phyloP scores from a whole-genome alignment of 148 eudicot species.

The Limonium bicolor region DNA sequence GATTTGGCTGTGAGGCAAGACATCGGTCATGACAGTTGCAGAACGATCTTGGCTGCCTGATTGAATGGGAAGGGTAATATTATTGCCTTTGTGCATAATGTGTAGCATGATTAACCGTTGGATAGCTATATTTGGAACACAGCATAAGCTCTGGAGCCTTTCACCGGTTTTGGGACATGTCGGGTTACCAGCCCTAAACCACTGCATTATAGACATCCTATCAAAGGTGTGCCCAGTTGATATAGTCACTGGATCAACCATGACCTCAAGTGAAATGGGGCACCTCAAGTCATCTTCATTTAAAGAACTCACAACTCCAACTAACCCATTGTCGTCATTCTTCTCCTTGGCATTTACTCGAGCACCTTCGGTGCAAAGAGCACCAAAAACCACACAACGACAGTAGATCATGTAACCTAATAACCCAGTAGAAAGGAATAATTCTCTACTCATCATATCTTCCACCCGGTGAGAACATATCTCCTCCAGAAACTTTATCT shows the following conservation, averaged over 20 bases:
- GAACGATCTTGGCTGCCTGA: conserved; percentile 5
- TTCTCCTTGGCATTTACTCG: neutral
- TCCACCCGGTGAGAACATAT: neutral
- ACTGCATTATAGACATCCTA: conserved; percentile 49
- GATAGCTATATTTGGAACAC: conserved; percentile 56
- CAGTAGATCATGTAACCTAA: conserved; percentile 45
- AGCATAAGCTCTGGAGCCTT: conserved; percentile 21
- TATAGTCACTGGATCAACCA: conserved; percentile 71
- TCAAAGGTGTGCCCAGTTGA: conserved; percentile 79
- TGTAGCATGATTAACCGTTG: conserved; percentile 34
- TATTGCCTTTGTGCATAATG: conserved; percentile 28
- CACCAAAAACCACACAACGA: conserved; percentile 35
- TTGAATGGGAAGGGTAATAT: conserved; percentile 12
- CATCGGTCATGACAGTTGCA: conserved; percentile 8
- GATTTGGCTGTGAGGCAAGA: conserved; percentile 15
- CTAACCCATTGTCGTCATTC: neutral
- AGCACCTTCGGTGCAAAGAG: conserved; percentile 5
- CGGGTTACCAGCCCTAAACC: conserved; percentile 55
- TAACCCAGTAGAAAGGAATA: conserved; percentile 13
- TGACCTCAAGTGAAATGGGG: conserved; percentile 76
- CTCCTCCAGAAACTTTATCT: conserved; percentile 55
- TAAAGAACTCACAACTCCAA: conserved; percentile 8
- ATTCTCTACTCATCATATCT: conserved; percentile 10
- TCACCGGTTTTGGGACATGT: conserved; percentile 76
- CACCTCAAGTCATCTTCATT: conserved; percentile 66